Base-by-base conservation (phyloP, 164 flowering plant genomes). In the Nymphaea thermarum region DNA sequence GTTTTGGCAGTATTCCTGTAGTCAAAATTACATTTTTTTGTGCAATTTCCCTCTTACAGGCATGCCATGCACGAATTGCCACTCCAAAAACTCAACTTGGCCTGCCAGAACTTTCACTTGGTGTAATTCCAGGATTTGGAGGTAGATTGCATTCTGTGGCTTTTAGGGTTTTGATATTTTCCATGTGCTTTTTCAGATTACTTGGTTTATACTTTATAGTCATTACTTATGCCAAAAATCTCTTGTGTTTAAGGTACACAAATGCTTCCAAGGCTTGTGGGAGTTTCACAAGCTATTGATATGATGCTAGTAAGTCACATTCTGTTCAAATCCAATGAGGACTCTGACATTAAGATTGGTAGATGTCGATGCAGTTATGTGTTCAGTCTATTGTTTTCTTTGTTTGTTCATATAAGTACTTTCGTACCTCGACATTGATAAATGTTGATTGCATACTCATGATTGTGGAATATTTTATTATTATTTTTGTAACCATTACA, bases 181-280 rank as follows among this genome's bases (percentile, higher is more conserved):
- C 55, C 55, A 47, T 47, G 12, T 47, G 12, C 18, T 36, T 70
- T 4, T n/a, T 14, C 2, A 25, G 2, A 6, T 4, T 16, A 2
- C 15, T 60, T 7, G 10, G 63, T 61, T n/a, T n/a, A 8, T 25
- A 5, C 18, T 61, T 61, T 61, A 5, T 25, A 17, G 11, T 51
- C 41, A 25, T 17, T 18, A 3, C 64, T 71, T 57, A 66, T 68
- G 41, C 47, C 63, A 43, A 65, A 66, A 16, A 8, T 4, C 75
- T 72, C 14, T 43, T 75, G 12, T 53, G 65, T 72, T 43, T n/a
- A 75, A 95, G 99, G 99, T 53, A 92, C 99, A 44, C 99, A 95
- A 72, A 91, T 90, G 60, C 96, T 95, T 81, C 99, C 99, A 71
- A 85, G 99, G 82, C 93, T 95, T 60, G 70, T 90, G 12, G 99